Conservation (phyloP, 2,329 filamentous ascomycete species). For the Pseudogymnoascus sp. region DNA sequence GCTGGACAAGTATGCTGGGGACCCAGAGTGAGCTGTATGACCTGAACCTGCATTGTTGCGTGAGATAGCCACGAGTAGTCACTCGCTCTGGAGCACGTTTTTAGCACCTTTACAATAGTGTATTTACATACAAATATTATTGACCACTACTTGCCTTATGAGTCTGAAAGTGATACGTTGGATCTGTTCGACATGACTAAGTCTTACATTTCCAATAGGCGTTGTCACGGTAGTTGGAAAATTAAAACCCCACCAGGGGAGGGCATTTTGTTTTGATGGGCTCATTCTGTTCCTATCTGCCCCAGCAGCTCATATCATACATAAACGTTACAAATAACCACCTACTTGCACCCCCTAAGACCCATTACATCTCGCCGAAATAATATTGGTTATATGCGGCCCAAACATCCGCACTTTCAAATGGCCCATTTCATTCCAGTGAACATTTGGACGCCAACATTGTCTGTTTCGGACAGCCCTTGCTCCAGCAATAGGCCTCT, state of each 20-base stretch:
- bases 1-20: slow-evolving; percentile 27
- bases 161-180: not conserved
- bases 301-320: not conserved
- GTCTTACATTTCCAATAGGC: not conserved
- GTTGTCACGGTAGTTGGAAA: not conserved
- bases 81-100: not conserved
- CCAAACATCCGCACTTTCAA: not conserved
- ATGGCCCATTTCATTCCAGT: not conserved
- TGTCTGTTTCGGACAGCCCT: not conserved
- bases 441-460: not conserved
- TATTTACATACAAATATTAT: not conserved
- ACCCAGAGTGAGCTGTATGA: slow-evolving; percentile 27
- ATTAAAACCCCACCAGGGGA: not conserved
- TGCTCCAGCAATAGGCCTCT: not conserved
- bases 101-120: not conserved
- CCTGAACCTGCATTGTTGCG: not conserved
- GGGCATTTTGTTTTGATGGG: not conserved
- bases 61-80: not conserved
- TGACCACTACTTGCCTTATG: not conserved
- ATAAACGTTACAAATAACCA: not conserved
- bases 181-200: not conserved
- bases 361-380: not conserved
- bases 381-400: not conserved
- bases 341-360: not conserved
- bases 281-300: not conserved